Conservation (phyloP, 2,329 filamentous ascomycete genomes). For the Trichoderma hamatum region DNA sequence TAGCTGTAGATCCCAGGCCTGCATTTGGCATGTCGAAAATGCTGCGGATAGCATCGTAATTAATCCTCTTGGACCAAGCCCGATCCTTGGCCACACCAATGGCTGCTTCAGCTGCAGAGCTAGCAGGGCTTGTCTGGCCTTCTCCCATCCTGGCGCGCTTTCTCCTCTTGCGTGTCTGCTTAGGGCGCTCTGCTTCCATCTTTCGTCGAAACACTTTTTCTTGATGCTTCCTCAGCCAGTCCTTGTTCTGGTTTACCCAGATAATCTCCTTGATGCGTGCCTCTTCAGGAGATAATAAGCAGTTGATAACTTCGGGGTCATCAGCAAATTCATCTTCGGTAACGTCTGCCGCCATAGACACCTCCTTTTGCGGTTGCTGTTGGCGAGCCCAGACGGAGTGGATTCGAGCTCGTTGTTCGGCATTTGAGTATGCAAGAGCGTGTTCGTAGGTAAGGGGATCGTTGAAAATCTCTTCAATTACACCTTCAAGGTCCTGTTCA, state of each 20-base stretch:
- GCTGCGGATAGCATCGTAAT: slow-evolving; percentile 66
- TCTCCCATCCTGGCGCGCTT: slow-evolving; percentile 64
- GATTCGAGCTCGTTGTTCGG: slow-evolving; percentile 57
- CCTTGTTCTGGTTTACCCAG: slow-evolving; percentile 94
- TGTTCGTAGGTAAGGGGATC: slow-evolving; percentile 61
- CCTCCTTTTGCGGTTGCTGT: slow-evolving; percentile 50
- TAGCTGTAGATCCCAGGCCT: slow-evolving; percentile 55
- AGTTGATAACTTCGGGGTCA: slow-evolving; percentile 84
- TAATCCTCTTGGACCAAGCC: slow-evolving; percentile 73
- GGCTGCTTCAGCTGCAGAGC: slow-evolving; percentile 69
- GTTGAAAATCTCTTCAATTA: slow-evolving; percentile 71
- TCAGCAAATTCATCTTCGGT: slow-evolving; percentile 83
- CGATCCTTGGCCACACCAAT: slow-evolving; percentile 68
- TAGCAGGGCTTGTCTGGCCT: slow-evolving; percentile 66
- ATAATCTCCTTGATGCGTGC: slow-evolving; percentile 83
- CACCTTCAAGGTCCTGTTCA: slow-evolving; percentile 67
- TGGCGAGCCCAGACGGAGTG: slow-evolving; percentile 56
- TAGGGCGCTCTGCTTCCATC: slow-evolving; percentile 59
- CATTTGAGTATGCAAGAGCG: slow-evolving; percentile 60
- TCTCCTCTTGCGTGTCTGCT: slow-evolving; percentile 58
- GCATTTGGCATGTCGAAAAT: slow-evolving; percentile 56
- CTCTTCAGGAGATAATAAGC: slow-evolving; percentile 73
- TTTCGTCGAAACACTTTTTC: slow-evolving; percentile 79
- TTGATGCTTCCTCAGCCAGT: slow-evolving; percentile 86
- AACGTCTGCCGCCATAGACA: slow-evolving; percentile 66